A percentile compares a stretch with the other conserved stretches of the same genome.
Evolutionary conservation across 441 rosid genomes (phyloP).

Genomic region (Capsella rubella): DNA sequence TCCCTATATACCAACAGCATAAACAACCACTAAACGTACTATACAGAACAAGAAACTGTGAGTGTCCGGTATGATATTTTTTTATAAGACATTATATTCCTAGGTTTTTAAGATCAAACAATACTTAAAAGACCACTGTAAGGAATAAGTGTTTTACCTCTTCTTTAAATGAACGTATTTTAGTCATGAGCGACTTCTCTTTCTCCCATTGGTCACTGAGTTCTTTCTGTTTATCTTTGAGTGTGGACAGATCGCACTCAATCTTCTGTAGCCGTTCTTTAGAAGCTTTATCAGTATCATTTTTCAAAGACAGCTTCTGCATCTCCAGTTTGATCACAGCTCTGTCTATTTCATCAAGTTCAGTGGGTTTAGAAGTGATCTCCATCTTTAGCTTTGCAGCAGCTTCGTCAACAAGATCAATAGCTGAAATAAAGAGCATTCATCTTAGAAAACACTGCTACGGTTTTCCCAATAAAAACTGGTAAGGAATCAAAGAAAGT

Average conservation of each 20-base stretch:
- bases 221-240: conserved; percentile 78
- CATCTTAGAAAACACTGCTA: conserved; percentile 9
- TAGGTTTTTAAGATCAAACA: background rate
- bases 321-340: conserved; percentile 84
- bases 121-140: background rate
- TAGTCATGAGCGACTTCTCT: conserved; percentile 77
- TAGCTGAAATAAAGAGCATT: conserved; percentile 57
- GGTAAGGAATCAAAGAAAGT: background rate
- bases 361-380: conserved; percentile 94
- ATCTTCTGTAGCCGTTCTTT: conserved; percentile 82
- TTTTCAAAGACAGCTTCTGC: conserved; percentile 91
- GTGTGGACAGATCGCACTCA: conserved; percentile 60
- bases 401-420: conserved; percentile 96
- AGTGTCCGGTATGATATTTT: background rate
- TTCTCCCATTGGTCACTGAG: conserved; percentile 76
- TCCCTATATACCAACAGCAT: background rate
- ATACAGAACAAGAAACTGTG: background rate
- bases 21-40: background rate
- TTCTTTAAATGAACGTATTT: conserved; percentile 78
- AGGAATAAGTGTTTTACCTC: conserved; percentile 54
- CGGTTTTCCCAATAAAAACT: background rate
- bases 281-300: conserved; percentile 86
- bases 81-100: background rate
- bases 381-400: conserved; percentile 98
- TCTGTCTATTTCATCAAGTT: conserved; percentile 84